Conservation (phyloP, 768 basidiomycete genomes). For the Asterophora lycoperdoides region DNA sequence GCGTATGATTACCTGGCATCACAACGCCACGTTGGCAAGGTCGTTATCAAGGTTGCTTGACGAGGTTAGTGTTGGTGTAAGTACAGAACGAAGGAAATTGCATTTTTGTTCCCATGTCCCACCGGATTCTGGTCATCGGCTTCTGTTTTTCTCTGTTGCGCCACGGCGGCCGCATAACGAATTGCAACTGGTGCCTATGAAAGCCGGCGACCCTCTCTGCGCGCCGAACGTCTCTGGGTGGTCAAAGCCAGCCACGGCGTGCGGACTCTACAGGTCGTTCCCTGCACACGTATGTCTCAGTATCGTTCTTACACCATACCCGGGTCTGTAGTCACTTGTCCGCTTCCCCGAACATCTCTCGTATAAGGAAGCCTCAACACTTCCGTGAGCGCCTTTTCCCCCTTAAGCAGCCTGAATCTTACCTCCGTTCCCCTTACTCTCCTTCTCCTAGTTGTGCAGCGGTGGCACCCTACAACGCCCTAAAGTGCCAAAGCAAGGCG, state of each 20-base stretch:
- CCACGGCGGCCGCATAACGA: too few species aligned
- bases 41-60: slow-evolving; percentile 44
- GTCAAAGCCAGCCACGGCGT: slow-evolving; percentile 45
- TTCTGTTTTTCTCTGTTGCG: too few species aligned
- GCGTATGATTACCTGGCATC: slow-evolving; percentile 52
- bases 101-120: too few species aligned
- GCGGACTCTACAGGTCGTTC: slow-evolving; percentile 47
- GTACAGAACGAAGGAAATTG: background rate
- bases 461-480: slow-evolving; percentile 60
- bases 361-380: slow-evolving; percentile 61
- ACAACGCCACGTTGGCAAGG: slow-evolving; percentile 59
- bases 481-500: too few species aligned
- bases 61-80: slow-evolving; percentile 5
- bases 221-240: slow-evolving; percentile 48
- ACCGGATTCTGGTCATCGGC: too few species aligned
- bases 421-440: too few species aligned
- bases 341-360: slow-evolving; percentile 53
- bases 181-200: too few species aligned
- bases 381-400: slow-evolving; percentile 38
- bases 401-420: too few species aligned
- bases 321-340: slow-evolving; percentile 42
- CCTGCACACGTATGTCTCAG: slow-evolving; percentile 32
- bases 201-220: too few species aligned
- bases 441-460: slow-evolving; percentile 40
- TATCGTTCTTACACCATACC: too few species aligned